These are phyloP conservation scores for Apophysomyces trapeziformis DNA, from an alignment of 371 early-diverging fungal species.

Conservation along the genomic window DNA sequence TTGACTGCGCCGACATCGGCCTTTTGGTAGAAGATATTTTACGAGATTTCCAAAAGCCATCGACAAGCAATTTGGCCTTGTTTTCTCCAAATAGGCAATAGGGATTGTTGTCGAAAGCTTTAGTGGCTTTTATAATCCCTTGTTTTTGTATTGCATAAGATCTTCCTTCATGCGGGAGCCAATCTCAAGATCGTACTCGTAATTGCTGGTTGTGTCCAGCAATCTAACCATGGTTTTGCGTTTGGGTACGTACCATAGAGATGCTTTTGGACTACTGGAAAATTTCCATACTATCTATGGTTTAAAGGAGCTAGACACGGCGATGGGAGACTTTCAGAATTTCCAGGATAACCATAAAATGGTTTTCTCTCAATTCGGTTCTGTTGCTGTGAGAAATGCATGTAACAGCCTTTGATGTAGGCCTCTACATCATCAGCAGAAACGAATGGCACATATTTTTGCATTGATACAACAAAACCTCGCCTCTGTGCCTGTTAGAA, in stretches of 20 bases:
- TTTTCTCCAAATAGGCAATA: background rate
- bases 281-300: too few species aligned
- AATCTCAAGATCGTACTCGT: background rate
- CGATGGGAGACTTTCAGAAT: too few species aligned
- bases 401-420: background rate
- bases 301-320: too few species aligned
- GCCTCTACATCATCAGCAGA: background rate
- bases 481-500: background rate
- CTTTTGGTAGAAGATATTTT: too few species aligned
- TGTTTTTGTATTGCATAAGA: background rate
- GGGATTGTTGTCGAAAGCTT: background rate
- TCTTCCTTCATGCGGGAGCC: background rate
- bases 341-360: background rate
- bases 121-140: background rate
- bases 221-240: background rate
- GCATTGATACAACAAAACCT: background rate
- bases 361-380: background rate
- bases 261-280: background rate
- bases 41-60: too few species aligned
- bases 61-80: background rate
- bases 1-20: too few species aligned
- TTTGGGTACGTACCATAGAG: background rate
- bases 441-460: background rate
- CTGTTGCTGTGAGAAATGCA: background rate
- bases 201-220: background rate